A percentile compares a stretch with the other conserved stretches of the same genome.
Evolutionary conservation across 164 flowering plant species (phyloP).

Genomic region (Buxus sempervirens): DNA sequence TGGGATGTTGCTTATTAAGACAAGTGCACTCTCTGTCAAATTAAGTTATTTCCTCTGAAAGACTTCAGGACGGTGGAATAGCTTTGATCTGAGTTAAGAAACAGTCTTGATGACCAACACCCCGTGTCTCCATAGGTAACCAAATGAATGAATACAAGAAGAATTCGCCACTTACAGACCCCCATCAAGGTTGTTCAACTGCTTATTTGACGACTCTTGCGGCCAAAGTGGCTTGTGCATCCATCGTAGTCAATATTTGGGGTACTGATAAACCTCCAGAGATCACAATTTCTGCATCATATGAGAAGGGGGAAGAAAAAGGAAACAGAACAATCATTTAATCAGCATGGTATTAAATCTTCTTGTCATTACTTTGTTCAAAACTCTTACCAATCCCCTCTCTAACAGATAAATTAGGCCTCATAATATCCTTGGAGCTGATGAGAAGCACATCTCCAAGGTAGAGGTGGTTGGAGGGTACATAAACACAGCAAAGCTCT

Average conservation of each 20-base stretch:
- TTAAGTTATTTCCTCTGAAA: no score
- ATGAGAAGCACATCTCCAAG: constrained; percentile 53
- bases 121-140: background rate
- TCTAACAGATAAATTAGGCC: constrained; percentile 55
- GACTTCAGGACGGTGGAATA: no score
- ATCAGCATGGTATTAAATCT: background rate
- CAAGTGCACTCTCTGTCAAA: no score
- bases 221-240: constrained; percentile 10
- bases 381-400: constrained; percentile 48
- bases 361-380: background rate
- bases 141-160: background rate
- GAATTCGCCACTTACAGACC: background rate
- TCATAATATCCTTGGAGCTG: constrained; percentile 41
- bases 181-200: constrained; percentile 1
- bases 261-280: constrained; percentile 46
- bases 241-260: constrained; percentile 26
- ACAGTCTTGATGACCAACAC: background rate
- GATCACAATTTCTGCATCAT: constrained; percentile 39
- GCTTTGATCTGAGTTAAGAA: no score
- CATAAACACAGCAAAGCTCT: constrained; percentile 55
- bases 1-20: no score
- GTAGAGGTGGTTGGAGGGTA: constrained; percentile 63
- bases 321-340: background rate
- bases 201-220: constrained; percentile 10
- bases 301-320: background rate